Conservation (phyloP, 2,329 filamentous ascomycete genomes). For the Sarocladium oryzae region DNA sequence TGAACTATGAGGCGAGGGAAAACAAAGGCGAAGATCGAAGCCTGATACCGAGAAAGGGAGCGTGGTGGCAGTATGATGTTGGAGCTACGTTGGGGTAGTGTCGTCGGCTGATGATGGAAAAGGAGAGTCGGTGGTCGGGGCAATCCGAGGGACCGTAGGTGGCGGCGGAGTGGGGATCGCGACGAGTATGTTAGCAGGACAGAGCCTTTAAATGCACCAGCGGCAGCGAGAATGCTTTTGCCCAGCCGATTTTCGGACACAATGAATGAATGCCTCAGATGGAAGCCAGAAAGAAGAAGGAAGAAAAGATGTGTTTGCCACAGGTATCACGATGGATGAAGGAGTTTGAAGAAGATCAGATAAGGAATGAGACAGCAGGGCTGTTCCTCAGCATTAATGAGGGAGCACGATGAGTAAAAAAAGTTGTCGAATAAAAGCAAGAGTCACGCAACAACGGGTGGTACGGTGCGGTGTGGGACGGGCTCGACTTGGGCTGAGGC, state of each 20-base stretch:
- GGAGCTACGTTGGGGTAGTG: not conserved
- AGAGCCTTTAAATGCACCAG: not conserved
- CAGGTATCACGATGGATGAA: not conserved
- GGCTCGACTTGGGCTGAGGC: not conserved
- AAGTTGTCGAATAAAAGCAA: not conserved
- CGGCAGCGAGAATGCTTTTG: not conserved
- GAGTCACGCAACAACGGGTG: constrained; percentile 3
- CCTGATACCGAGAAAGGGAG: not conserved
- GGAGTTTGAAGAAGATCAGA: not conserved
- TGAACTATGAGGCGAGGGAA: not conserved
- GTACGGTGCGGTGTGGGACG: constrained; percentile 3
- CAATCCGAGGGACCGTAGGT: not conserved
- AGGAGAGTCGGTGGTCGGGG: constrained; percentile 4
- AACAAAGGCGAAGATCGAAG: not conserved
- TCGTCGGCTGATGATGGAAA: not conserved
- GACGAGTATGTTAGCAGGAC: not conserved
- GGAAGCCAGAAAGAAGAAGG: not conserved
- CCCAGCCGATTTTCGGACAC: not conserved
- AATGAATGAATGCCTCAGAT: not conserved
- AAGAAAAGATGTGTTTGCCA: not conserved
- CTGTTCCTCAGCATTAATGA: not conserved
- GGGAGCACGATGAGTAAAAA: not conserved
- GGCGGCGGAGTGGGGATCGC: constrained; percentile 7
- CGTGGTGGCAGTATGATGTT: constrained; percentile 2
- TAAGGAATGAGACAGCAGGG: not conserved